Percentiles rank a stretch among this genome's conserved stretches.
Conservation (phyloP, 176 grass and related monocot species). For the Eragrostis curvula region DNA sequence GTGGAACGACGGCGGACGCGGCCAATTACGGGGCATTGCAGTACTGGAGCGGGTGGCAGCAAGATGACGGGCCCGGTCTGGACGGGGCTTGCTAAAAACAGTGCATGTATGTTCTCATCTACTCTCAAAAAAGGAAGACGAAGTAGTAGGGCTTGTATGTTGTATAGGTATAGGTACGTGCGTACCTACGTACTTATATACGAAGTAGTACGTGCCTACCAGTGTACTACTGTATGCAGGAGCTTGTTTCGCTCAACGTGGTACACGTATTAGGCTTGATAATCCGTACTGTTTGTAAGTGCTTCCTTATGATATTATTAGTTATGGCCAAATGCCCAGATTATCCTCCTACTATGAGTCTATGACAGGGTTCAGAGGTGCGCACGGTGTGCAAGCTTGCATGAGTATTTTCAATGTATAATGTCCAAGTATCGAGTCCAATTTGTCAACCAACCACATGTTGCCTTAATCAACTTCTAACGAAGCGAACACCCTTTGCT, state of each 20-base stretch:
- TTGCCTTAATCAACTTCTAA: neutral
- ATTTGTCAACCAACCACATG: neutral
- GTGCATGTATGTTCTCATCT: neutral
- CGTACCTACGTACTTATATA: constrained; percentile 14
- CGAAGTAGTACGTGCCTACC: neutral
- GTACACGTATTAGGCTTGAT: neutral
- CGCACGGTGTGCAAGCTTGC: too few relatives aligned
- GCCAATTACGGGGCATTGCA: constrained; percentile 41
- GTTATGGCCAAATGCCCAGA: neutral
- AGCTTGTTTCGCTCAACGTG: neutral
- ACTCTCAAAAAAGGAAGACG: neutral
- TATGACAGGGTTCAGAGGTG: too few relatives aligned
- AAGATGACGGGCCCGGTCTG: constrained; percentile 44
- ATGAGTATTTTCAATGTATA: too few relatives aligned
- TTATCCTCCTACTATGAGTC: neutral
- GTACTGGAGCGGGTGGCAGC: constrained; percentile 55
- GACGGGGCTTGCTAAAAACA: constrained; percentile 35
- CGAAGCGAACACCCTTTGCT: neutral
- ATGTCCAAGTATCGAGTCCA: too few relatives aligned
- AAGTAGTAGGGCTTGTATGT: neutral
- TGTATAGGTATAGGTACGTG: neutral
- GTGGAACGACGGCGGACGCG: constrained; percentile 25
- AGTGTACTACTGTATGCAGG: neutral
- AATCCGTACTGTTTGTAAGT: neutral
- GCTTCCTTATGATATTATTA: neutral